These are phyloP conservation scores for Citrullus colocynthis DNA, from an alignment of 306 rosid genomes.

Conservation along the genomic window DNA sequence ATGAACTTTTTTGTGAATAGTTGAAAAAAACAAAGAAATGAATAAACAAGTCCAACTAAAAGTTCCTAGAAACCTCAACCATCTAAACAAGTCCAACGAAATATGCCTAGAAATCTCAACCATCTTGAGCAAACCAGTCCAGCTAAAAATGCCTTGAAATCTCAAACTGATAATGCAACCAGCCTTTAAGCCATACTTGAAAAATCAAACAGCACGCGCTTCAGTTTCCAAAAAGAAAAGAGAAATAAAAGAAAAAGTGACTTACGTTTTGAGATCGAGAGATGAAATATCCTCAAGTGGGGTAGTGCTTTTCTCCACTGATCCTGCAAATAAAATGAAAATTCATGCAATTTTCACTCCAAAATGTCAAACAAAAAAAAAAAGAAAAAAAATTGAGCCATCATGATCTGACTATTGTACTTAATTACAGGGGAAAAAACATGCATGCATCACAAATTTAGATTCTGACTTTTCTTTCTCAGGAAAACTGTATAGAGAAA, in stretches of 20 bases:
- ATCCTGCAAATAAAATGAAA: conserved; percentile 33
- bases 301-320: conserved; percentile 48
- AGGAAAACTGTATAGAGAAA: neutral
- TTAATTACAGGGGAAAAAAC: neutral
- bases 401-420: neutral
- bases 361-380: neutral
- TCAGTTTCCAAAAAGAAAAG: neutral
- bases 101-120: neutral
- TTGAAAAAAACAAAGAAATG: neutral
- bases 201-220: conserved; percentile 5
- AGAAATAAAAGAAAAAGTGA: neutral
- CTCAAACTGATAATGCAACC: neutral
- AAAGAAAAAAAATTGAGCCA: neutral
- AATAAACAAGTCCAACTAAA: neutral
- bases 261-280: conserved; percentile 91
- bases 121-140: neutral
- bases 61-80: neutral
- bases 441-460: neutral
- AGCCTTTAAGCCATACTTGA: neutral
- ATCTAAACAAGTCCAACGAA: neutral
- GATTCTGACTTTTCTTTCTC: neutral
- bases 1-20: neutral
- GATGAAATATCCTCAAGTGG: conserved; percentile 66
- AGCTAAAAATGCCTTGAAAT: neutral
- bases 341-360: neutral